A percentile compares a stretch with the other conserved stretches of the same genome.
Conservation (phyloP, 2,329 filamentous ascomycete genomes). For the Ascocoryne sarcoides region DNA sequence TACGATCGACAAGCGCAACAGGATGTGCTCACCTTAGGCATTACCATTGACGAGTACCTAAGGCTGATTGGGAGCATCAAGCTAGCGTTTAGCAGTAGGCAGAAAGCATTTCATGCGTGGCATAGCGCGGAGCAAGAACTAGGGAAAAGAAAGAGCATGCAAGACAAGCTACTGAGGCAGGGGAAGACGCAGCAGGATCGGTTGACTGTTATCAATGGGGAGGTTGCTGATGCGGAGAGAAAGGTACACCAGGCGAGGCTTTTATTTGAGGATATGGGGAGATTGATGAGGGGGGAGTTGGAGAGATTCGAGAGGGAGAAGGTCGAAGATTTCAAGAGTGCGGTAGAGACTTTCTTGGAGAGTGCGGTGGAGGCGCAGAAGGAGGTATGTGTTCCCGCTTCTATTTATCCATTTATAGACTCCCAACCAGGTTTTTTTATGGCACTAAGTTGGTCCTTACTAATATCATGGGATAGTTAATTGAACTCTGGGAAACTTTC, state of each 20-base stretch:
- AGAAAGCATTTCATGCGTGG: slow-evolving; percentile 95
- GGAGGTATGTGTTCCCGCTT: slow-evolving; percentile 54
- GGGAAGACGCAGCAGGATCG: slow-evolving; percentile 94
- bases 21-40: slow-evolving; percentile 90
- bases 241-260: slow-evolving; percentile 84
- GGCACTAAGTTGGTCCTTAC: no score
- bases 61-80: slow-evolving; percentile 92
- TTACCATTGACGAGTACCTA: slow-evolving; percentile 97
- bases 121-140: slow-evolving; percentile 83
- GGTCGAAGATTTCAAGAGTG: slow-evolving; percentile 97
- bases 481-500: slow-evolving; percentile 97
- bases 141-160: slow-evolving; percentile 76
- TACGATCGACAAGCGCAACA: slow-evolving; percentile 97
- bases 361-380: slow-evolving; percentile 97
- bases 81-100: slow-evolving; percentile 81
- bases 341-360: slow-evolving; percentile 94
- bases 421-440: not conserved
- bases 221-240: slow-evolving; percentile 90
- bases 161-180: slow-evolving; percentile 92
- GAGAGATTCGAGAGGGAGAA: slow-evolving; percentile 95
- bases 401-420: not conserved
- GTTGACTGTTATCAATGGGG: slow-evolving; percentile 81
- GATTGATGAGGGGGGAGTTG: slow-evolving; percentile 81
- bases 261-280: slow-evolving; percentile 95
- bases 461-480: slow-evolving; percentile 35